Percentiles rank a stretch among this genome's conserved stretches.
Conservation (phyloP, 352 stramenopile genomes). For the Halophytophthora polymorphica region DNA sequence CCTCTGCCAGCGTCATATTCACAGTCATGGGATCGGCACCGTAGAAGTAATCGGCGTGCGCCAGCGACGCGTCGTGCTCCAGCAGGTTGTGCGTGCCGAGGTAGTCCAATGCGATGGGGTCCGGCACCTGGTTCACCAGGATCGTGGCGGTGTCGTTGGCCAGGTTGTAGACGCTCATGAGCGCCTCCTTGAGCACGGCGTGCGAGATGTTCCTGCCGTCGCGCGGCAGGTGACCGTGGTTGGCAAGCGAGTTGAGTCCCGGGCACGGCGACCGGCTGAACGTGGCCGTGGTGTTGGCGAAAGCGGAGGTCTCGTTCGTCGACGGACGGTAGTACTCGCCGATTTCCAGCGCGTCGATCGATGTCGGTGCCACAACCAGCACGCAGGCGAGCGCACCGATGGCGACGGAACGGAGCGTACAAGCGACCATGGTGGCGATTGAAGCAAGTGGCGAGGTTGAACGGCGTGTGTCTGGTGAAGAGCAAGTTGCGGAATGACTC, state of each 20-base stretch:
- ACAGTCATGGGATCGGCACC: slow-evolving; percentile 14
- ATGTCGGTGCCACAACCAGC: background rate
- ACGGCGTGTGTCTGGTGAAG: too few species aligned
- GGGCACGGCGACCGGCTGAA: slow-evolving; percentile 33
- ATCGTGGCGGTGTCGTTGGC: background rate
- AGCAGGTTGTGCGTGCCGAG: slow-evolving; percentile 20
- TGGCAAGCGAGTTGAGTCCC: slow-evolving; percentile 36
- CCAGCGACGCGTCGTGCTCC: too few species aligned
- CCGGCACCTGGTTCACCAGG: slow-evolving; percentile 3
- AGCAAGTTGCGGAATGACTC: too few species aligned
- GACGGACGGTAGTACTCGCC: slow-evolving; percentile 26
- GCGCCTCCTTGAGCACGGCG: slow-evolving; percentile 7
- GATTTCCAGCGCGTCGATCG: slow-evolving; percentile 3
- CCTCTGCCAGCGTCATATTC: slow-evolving; percentile 9
- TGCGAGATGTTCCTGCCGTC: slow-evolving; percentile 19
- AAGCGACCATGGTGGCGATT: too few species aligned
- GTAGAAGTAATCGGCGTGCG: slow-evolving; percentile 25
- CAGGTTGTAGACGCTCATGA: slow-evolving; percentile 13
- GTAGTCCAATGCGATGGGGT: slow-evolving; percentile 14
- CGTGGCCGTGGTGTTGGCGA: slow-evolving; percentile 6
- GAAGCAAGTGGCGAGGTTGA: too few species aligned
- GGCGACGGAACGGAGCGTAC: too few species aligned
- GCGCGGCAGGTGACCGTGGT: slow-evolving; percentile 33
- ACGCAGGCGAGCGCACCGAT: background rate
- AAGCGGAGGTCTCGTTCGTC: slow-evolving; percentile 14